A percentile compares a stretch with the other conserved stretches of the same genome.
Conservation (phyloP, 768 basidiomycete genomes). For the Calocybe gangraenosa region DNA sequence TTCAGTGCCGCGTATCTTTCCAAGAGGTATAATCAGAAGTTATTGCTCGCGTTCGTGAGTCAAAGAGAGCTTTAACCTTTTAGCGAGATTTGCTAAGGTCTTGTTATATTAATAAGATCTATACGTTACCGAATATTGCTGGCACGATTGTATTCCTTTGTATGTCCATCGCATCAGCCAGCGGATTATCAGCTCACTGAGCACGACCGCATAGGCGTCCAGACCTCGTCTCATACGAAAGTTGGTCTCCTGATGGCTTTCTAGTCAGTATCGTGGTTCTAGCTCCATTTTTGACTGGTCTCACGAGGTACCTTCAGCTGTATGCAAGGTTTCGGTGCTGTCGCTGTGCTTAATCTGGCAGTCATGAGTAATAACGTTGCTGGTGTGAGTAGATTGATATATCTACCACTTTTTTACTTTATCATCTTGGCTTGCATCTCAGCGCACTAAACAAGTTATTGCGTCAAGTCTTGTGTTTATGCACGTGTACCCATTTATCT, state of each 20-base stretch:
- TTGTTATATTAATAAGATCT: constrained; percentile 24
- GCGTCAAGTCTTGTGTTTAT: constrained; percentile 46
- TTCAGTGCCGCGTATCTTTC: constrained; percentile 40
- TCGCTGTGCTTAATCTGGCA: constrained; percentile 41
- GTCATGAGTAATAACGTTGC: constrained; percentile 44
- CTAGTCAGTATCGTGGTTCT: constrained; percentile 32
- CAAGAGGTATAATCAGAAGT: constrained; percentile 38
- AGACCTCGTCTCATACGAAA: constrained; percentile 33
- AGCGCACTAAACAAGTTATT: constrained; percentile 47
- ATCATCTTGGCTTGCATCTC: background rate
- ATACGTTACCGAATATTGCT: constrained; percentile 44
- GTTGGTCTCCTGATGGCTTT: constrained; percentile 47
- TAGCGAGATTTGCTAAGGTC: background rate
- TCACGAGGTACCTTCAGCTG: constrained; percentile 24
- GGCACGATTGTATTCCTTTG: constrained; percentile 46
- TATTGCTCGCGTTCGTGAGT: constrained; percentile 40
- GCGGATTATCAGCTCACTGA: background rate
- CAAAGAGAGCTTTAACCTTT: no score
- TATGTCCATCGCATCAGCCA: constrained; percentile 3
- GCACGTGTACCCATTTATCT: constrained; percentile 16
- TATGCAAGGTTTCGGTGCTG: constrained; percentile 43
- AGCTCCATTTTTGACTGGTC: background rate
- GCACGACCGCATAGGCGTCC: constrained; percentile 24
- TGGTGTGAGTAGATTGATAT: constrained; percentile 28
- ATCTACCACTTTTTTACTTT: background rate